Base-by-base conservation (phyloP, 2,329 filamentous ascomycete genomes). In the Trichocomaceae sp. region DNA sequence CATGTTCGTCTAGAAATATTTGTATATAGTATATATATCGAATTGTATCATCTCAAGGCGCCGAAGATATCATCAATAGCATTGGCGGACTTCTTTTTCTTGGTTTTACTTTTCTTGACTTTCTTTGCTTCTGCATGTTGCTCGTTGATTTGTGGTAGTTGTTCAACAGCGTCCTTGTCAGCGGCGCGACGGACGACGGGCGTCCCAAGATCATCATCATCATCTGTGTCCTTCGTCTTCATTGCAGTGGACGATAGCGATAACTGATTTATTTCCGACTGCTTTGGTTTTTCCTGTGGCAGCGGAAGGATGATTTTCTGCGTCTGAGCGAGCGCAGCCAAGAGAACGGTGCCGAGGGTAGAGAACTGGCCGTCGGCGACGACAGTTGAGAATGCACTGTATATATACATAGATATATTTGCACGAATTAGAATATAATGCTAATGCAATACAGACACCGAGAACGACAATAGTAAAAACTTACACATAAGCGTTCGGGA, bases 31-130 rank as follows among this genome's bases (percentile, higher is more conserved):
- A 33, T 19, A 41, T n/a, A 13, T n/a, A 33, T 13, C 35, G n/a
- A 42, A 41, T 42, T 13, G 23, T 44, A 19, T 55, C 31, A 59
- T 17, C 81, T 62, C 9, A 88, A 69, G 9, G 79, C 79, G 51
- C 77, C 79, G 64, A 93, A 93, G 22, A 92, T 70, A 64, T 84
- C 83, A 58, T 90, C 87, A 54, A 92, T 87, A 42, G 82, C 85
- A 65, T 90, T 83, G 20, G 42, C 45, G 23, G 54, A 37, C 31
- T 52, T 56, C 23, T 37, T 48, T 5, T 75, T 75, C 37, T 75
- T 79, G 60, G 75, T 80, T 54, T 77, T 79, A 63, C 77, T 79
- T 62, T 80, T 83, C 69, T 80, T 75, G 55, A 58, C 50, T 75
- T 73, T 67, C 52, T 48, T 45, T 42, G 31, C 23, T 41, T 41